Evolutionary conservation across 2,329 filamentous ascomycete genomes (phyloP), one percentile per base, ranked within the genome.

Genomic region (Pseudogymnoascus pannorum): DNA sequence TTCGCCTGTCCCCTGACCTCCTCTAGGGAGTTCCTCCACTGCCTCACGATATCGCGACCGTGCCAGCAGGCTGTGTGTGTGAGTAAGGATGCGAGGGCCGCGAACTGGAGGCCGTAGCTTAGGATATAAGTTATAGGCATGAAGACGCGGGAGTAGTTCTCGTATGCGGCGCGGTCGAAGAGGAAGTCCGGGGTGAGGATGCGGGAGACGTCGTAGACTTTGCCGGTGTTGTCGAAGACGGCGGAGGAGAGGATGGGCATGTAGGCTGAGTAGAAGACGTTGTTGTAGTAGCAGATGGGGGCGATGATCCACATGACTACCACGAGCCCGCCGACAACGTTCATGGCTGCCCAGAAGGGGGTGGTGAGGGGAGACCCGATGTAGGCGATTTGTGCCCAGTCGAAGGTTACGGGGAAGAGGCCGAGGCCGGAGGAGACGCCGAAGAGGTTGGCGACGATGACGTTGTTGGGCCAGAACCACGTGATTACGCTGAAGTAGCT

Each of bases 401-500:
- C 91, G 69, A 96, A 95, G 0, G 91, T 95, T 68, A 96, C 72
- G 0, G 91, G 91, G 64, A 95, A 91, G 33, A 96, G 76, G 0
- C 91, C 91, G 12, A 96, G 80, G 2, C 91, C 91, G 1, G 91
- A 93, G n/a, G 86, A 83, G 14, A 93, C 88, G 14, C 91, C 91
- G 70, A 95, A 95, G 65, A 96, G 77, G 72, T 95, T 95, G 29
- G 91, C 88, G 48, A 95, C 78, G 2, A 95, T 85, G n/a, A 94
- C 88, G 67, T 88, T 95, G 66, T 91, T 86, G 0, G 91, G 91
- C 2, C 89, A 89, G 72, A 92, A 89, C 91, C 90, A 96, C 12
- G 91, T 95, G 62, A 95, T 79, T 65, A 93, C 87, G 72, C 87
- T 95, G 78, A 95, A 96, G 74, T 93, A 94, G 74, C 89, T 93